Evolutionary conservation across 345 rosid species (phyloP), one percentile per base, ranked within the genome.

Genomic region (Trapa incisa): DNA sequence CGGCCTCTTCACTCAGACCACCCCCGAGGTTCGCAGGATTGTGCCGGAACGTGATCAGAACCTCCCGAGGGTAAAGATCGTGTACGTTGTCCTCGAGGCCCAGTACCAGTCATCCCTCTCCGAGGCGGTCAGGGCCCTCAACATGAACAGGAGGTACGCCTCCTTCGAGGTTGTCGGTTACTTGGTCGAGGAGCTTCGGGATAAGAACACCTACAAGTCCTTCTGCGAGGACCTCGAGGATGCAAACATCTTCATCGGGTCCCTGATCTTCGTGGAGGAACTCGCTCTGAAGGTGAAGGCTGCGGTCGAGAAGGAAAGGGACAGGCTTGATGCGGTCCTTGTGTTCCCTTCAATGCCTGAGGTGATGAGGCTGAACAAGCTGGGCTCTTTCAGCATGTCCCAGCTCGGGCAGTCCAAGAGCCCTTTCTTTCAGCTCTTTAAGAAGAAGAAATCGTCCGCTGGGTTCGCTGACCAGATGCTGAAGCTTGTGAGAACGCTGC

Each of bases 291-390:
- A 89, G 72, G 92, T 94, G n/a, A 91, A 89, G 70, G 78, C 79
- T 37, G 99, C 99, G 0, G 96, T 91, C 75, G 99, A 94, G 88
- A 94, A 86, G 67, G 85, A 91, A 54, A 85, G 97, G 81, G 97
- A 91, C 68, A 85, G 97, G 77, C 87, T 94, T 71, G 96, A 94
- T 66, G 96, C 99, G 3, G 99, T 94, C 65, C 82, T 94, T 65
- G 97, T 94, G 58, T 94, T 94, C 86, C 99, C 99, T 74, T 94
- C 96, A 43, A 94, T 94, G 99, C 99, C 99, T 45, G 99, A 91
- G 77, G 96, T 94, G 54, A 94, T 94, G 99, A 89, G 99, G 79
- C 81, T 94, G 0, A 94, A 91, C 85, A 94, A 94, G 72, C 77
- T 94, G 75, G 99, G 99, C 47, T 91, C 99, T 61, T 94, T 94